phyloP scores from a whole-genome alignment of 2,329 filamentous ascomycete species.

The Hymenoscyphus scutula region DNA sequence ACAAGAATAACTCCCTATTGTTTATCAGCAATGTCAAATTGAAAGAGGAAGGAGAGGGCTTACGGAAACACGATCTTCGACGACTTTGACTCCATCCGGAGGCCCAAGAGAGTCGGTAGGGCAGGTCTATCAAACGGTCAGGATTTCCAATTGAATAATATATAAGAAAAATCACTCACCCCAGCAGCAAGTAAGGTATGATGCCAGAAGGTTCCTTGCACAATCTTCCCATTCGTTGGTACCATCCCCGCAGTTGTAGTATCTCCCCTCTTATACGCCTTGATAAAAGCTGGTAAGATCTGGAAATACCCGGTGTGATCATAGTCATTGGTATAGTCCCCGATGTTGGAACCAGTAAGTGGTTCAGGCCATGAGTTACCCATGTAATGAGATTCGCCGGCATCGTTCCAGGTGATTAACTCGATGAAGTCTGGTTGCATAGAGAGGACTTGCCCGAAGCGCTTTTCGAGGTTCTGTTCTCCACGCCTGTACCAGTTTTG shows the following conservation, averaged over 20 bases:
- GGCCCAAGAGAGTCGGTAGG: conserved; percentile 11
- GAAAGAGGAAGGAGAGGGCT: not conserved
- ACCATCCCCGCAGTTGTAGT: conserved; percentile 23
- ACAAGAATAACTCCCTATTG: conserved; percentile 19
- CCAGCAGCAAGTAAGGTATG: conserved; percentile 22
- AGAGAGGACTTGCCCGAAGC: conserved; percentile 34
- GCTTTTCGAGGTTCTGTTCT: conserved; percentile 38
- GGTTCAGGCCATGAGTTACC: conserved; percentile 40
- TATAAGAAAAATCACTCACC: not conserved
- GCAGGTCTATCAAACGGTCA: conserved; percentile 8
- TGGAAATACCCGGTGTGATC: conserved; percentile 39
- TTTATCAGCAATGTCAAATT: not conserved
- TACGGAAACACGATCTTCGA: conserved; percentile 18
- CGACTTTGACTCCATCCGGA: conserved; percentile 12
- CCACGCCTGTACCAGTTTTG: conserved; percentile 39
- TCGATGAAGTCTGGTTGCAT: conserved; percentile 41
- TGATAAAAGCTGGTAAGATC: conserved; percentile 39
- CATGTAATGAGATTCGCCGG: conserved; percentile 41
- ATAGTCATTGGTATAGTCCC: conserved; percentile 34
- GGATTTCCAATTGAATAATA: not conserved
- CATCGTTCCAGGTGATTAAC: conserved; percentile 43
- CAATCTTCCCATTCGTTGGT: conserved; percentile 23
- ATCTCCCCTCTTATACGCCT: conserved; percentile 38
- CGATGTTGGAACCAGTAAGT: conserved; percentile 29
- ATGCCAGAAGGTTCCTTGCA: conserved; percentile 36